Conservation (phyloP, 1,284 basidiomycete genomes). For the Prillingera fragicola region DNA sequence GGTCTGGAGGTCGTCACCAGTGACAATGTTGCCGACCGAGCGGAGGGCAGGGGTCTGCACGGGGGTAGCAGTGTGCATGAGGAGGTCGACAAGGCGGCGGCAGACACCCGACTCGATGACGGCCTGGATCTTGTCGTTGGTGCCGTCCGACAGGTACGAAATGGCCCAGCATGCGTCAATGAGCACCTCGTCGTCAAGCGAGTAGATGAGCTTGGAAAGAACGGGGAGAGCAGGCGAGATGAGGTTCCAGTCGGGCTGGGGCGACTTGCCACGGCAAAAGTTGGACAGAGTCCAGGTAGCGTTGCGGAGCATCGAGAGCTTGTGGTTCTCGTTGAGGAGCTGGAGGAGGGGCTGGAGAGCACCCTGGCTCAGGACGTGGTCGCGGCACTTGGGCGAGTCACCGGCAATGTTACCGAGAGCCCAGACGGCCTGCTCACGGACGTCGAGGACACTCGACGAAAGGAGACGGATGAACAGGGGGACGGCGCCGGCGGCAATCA, state of each 20-base stretch:
- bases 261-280: slow-evolving; percentile 93
- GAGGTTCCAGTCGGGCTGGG: slow-evolving; percentile 89
- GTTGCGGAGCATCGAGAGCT: slow-evolving; percentile 94
- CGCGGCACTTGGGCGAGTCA: slow-evolving; percentile 87
- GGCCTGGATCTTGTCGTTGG: slow-evolving; percentile 99
- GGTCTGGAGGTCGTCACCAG: slow-evolving; percentile 96
- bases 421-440: slow-evolving; percentile 96
- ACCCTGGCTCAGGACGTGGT: slow-evolving; percentile 62
- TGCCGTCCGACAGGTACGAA: slow-evolving; percentile 97
- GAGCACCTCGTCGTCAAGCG: slow-evolving; percentile 96
- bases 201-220: slow-evolving; percentile 97
- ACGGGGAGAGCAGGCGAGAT: slow-evolving; percentile 95
- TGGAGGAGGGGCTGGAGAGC: slow-evolving; percentile 54
- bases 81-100: slow-evolving; percentile 91
- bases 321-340: slow-evolving; percentile 62
- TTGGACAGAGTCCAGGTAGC: slow-evolving; percentile 98
- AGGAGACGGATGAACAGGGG: slow-evolving; percentile 96
- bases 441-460: slow-evolving; percentile 77
- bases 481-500: slow-evolving; percentile 89
- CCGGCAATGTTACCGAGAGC: slow-evolving; percentile 94
- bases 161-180: slow-evolving; percentile 99
- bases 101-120: slow-evolving; percentile 98
- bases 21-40: slow-evolving; percentile 98
- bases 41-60: slow-evolving; percentile 98
- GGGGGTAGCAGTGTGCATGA: slow-evolving; percentile 94